Evolutionary conservation across 2,329 filamentous ascomycete species (phyloP).

Genomic region (Phoma sp.): DNA sequence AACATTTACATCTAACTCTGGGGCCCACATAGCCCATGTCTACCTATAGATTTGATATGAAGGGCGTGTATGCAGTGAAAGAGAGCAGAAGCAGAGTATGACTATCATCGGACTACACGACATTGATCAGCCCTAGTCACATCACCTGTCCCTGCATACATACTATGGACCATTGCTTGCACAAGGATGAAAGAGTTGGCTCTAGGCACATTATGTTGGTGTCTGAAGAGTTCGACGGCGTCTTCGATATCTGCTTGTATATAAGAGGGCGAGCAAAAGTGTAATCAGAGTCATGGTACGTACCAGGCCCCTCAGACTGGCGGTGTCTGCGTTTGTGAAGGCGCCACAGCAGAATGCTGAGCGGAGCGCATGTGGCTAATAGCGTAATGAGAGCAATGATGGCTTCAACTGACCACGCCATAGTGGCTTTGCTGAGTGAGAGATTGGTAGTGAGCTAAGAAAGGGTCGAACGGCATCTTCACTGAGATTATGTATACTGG

Average conservation of each 20-base stretch:
- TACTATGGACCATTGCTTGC: neutral
- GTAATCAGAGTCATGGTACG: neutral
- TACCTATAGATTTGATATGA: no score
- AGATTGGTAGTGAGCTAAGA: neutral
- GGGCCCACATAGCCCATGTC: no score
- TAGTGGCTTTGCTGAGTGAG: neutral
- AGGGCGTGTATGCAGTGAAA: no score
- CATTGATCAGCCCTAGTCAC: neutral
- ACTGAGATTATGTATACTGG: neutral
- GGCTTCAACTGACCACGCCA: constrained; percentile 10
- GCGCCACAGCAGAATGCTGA: constrained; percentile 8
- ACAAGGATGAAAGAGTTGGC: neutral
- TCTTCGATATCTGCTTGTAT: constrained; percentile 1
- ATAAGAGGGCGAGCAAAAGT: neutral
- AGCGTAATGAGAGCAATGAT: constrained; percentile 15
- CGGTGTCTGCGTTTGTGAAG: constrained; percentile 1
- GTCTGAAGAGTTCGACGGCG: neutral
- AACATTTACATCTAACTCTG: no score
- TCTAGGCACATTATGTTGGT: neutral
- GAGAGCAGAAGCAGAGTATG: neutral
- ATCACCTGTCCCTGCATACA: neutral
- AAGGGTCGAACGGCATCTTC: neutral
- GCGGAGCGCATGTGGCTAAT: constrained; percentile 4
- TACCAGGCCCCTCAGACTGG: neutral
- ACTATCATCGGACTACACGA: neutral